These are phyloP conservation scores for Westerdykella sp. DNA, from an alignment of 2,329 filamentous ascomycete species.

Conservation along the genomic window DNA sequence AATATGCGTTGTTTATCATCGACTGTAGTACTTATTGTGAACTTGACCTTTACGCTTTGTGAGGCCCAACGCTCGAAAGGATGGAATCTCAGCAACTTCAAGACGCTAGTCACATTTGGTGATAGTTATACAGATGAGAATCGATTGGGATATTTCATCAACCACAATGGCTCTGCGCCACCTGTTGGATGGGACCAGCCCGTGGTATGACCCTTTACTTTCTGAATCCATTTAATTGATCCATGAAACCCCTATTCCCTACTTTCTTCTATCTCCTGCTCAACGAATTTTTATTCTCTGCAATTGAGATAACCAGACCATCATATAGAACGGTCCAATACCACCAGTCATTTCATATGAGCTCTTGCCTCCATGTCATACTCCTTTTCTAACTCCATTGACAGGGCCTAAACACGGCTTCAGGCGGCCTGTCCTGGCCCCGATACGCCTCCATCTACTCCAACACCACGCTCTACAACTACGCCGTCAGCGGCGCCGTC, in stretches of 20 bases:
- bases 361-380: background rate
- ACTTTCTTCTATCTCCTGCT: background rate
- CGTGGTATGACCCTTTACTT: constrained; percentile 29
- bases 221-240: background rate
- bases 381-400: background rate
- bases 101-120: constrained; percentile 63
- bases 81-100: constrained; percentile 47
- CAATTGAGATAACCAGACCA: background rate
- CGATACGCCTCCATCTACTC: constrained; percentile 59
- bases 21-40: constrained; percentile 15
- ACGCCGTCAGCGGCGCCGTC: constrained; percentile 66
- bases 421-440: constrained; percentile 63
- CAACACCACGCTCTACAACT: constrained; percentile 54
- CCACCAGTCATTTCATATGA: no score
- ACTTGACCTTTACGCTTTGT: constrained; percentile 14
- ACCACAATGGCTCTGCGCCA: constrained; percentile 52
- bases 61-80: constrained; percentile 8
- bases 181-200: constrained; percentile 54
- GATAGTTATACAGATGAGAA: constrained; percentile 73
- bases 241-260: background rate
- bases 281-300: background rate
- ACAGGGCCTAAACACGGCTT: constrained; percentile 49
- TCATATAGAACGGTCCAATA: background rate
- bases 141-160: constrained; percentile 57
- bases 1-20: constrained; percentile 18